Percentiles rank a stretch among this genome's conserved stretches.
These are phyloP conservation scores for Vigna hirtella DNA, from an alignment of 306 rosid genomes.

Conservation along the genomic window DNA sequence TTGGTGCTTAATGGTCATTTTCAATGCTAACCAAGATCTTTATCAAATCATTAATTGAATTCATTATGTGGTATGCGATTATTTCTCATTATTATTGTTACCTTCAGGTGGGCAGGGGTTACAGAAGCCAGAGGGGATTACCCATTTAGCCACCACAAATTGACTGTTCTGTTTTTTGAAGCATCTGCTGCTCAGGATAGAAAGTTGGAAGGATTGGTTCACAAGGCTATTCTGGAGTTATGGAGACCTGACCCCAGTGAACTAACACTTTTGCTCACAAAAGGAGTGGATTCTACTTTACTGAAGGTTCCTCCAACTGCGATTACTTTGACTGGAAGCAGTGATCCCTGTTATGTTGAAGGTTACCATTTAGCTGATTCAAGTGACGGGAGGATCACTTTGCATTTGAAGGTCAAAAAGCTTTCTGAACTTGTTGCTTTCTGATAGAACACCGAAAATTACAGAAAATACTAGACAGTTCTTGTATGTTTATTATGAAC, in stretches of 20 bases:
- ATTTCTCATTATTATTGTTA: conserved; percentile 39
- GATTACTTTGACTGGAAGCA: conserved; percentile 92
- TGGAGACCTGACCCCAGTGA: conserved; percentile 99
- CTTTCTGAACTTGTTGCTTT: conserved; percentile 20
- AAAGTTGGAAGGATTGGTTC: conserved; percentile 97
- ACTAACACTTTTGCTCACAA: conserved; percentile 83
- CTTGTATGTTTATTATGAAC: no score
- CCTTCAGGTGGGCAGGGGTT: conserved; percentile 93
- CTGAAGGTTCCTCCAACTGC: conserved; percentile 99
- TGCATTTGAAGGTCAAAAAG: conserved; percentile 87
- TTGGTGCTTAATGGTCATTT: conserved; percentile 27
- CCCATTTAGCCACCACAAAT: conserved; percentile 99
- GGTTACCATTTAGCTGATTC: conserved; percentile 97
- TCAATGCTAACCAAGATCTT: conserved; percentile 13
- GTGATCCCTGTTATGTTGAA: conserved; percentile 98
- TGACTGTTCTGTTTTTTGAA: conserved; percentile 97
- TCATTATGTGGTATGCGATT: conserved; percentile 4
- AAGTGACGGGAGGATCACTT: conserved; percentile 86
- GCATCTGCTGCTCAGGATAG: conserved; percentile 98
- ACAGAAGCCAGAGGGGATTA: conserved; percentile 97
- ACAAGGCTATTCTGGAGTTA: conserved; percentile 96
- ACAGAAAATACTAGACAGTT: no score
- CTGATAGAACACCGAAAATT: no score
- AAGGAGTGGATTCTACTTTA: conserved; percentile 87
- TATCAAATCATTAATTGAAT: conserved; percentile 34